Evolutionary conservation across 1,284 basidiomycete genomes (phyloP), one percentile per base, ranked within the genome.

Genomic region (Sporisorium sorghi): DNA sequence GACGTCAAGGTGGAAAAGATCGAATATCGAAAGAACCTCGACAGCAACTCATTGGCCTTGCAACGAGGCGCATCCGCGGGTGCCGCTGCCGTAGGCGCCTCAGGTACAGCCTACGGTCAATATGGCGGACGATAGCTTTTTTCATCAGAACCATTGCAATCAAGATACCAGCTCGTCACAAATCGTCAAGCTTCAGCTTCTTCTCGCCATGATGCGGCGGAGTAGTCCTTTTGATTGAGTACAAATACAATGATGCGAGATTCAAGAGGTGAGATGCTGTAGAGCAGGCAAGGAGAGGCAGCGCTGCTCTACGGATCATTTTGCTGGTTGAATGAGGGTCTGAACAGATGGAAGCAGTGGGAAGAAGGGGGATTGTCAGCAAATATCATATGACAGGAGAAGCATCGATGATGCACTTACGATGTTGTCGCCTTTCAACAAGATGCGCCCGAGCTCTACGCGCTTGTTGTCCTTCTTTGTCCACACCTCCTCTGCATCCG

Each of bases 401-500:
- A 28, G 3, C 4, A 17, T 14, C 19, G 39, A 6, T 14, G 23
- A 23, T 33, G 12, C 37, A 78, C 78, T 64, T 69, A 80, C 78
- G 26, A 81, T 81, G 50, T 81, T 81, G 56, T 81, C 79, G 5
- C 79, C 79, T 66, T 81, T 81, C 55, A 81, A 63, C 59, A 81
- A 53, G 51, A 81, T 74, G 21, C 79, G 76, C 10, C 80, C 83
- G 24, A 82, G 75, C 49, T 77, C 70, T 54, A 73, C 72, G n/a
- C 76, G 67, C 53, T 75, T 78, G 55, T 76, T 75, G 46, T 69
- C 78, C 46, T 79, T 69, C 48, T 73, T 76, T 21, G 68, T 67
- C 84, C 90, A 96, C 8, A 98, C 92, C 85, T 99, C 97, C 65
- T 90, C 89, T 40, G 96, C 93, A 69, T 98, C 93, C 81, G 97